Evolutionary conservation across 2,329 filamentous ascomycete species (phyloP), one percentile per base, ranked within the genome.

Genomic region (Arthrobotrys entomopaga): DNA sequence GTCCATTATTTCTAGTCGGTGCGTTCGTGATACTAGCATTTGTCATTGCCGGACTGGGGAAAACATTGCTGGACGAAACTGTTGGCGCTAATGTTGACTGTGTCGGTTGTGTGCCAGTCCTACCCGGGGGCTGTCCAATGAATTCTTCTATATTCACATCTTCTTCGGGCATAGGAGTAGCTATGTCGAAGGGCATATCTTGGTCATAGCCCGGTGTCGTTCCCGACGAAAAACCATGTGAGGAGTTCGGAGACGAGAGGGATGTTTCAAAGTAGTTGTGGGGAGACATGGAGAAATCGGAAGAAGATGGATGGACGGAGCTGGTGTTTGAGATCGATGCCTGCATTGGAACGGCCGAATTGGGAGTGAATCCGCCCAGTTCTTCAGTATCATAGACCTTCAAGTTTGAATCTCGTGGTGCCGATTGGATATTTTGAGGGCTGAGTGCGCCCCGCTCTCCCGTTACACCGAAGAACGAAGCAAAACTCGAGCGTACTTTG

Each of bases 241-340:
- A 74, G 2, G 70, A 74, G 54, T 67, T 66, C 3, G 70, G 70
- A 13, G 70, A 74, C 4, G 70, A 74, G 42, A 74, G 57, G 20
- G 70, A 67, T 1, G 63, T 67, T 15, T 74, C 70, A 34, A 74
- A 59, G 26, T 74, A 74, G 15, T 67, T 65, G 50, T 66, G 26
- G 42, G 70, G 70, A 15, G 70, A 74, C 70, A 74, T 74, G 63
- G 70, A 74, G 52, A 74, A 74, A 34, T 74, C 70, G 49, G 70
- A 74, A 29, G 70, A 74, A 11, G 70, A 74, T 40, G 70, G 70
- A 34, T 74, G 70, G 34, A 58, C 59, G 13, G 70, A 74, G 29
- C 70, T 74, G 2, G 70, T 19, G 16, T 74, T 74, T 3, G 70
- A 74, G 26, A 74, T 54, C 16, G 70, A 74, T 26, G 70, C 57